Base-by-base conservation (phyloP, 2,329 filamentous ascomycete species). In the Dryadomyces sulphureus region DNA sequence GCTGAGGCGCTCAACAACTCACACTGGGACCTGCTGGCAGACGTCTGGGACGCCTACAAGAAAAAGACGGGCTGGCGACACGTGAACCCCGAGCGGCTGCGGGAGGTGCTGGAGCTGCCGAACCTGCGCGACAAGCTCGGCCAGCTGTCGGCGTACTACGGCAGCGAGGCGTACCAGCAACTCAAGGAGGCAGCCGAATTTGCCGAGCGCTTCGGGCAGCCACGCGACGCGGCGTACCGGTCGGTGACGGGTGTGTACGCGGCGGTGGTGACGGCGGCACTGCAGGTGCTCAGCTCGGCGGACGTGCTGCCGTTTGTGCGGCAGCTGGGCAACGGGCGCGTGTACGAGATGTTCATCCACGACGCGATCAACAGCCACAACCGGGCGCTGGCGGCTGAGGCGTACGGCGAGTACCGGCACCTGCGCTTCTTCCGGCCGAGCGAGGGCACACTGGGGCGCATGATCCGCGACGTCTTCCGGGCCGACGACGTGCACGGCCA, bases 371-470 rank as follows among this genome's bases (percentile, higher is more conserved):
- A 58, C 51, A 49, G 53, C 47, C 39, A 55, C 36, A 53, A 62
- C 43, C 42, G 49, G 12, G 54, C 57, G 7, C 20, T n/a, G 14
- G 59, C 70, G 1, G 54, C 58, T 0, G 55, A 64, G 2, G 60
- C 72, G 9, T 77, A 76, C 54, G 54, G 57, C 14, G 56, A 62
- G 21, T 75, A 72, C 49, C 65, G 71, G 27, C 48, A 60, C 14
- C 53, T 73, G 12, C 60, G 65, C 1, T 56, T 54, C 8, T 62
- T 59, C 22, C 55, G 54, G 25, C 64, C 70, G 2, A 59, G 62
- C 11, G 54, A 59, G 12, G 46, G 53, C 1, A 60, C 71, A 14
- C 57, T 77, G 5, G 61, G 62, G 38, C 59, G 59, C 45, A 63
- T 74, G 59, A 67, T 75, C 52, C 48, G 52, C 7, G 62, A 65